These are phyloP conservation scores for Buxus sempervirens DNA, from an alignment of 164 flowering plant species.

Conservation along the genomic window DNA sequence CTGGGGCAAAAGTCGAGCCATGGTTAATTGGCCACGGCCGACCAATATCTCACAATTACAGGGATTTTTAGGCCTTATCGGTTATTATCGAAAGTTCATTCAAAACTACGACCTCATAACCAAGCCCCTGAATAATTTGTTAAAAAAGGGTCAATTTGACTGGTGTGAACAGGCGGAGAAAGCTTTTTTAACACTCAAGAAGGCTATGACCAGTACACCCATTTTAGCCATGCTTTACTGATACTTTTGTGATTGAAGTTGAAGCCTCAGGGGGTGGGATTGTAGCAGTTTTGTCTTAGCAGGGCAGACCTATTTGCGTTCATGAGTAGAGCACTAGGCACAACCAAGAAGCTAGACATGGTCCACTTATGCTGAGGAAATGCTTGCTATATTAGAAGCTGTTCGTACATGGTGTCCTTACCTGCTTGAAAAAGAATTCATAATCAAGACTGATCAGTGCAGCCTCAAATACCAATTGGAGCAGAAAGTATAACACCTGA, in stretches of 20 bases:
- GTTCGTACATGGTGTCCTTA: slow-evolving; percentile 16
- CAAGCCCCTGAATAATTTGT: not conserved
- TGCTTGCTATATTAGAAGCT: slow-evolving; percentile 1
- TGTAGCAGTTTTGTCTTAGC: not conserved
- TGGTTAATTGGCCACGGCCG: slow-evolving; percentile 11
- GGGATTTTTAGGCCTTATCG: slow-evolving; percentile 6
- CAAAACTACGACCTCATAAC: slow-evolving; percentile 1
- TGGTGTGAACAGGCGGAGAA: not conserved
- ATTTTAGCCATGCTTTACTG: slow-evolving; percentile 1
- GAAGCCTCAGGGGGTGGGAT: slow-evolving; percentile 3
- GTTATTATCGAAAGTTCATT: slow-evolving; percentile 8
- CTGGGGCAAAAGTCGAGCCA: not conserved
- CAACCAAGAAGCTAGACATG: no score
- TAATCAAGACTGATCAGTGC: slow-evolving; percentile 7
- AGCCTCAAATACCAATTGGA: slow-evolving; percentile 8
- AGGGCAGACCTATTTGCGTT: no score
- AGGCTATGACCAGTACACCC: not conserved
- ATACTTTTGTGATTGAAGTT: slow-evolving; percentile 4
- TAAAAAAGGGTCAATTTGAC: not conserved
- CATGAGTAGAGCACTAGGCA: no score
- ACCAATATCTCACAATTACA: not conserved
- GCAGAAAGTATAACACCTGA: slow-evolving; percentile 5
- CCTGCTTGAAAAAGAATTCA: not conserved
- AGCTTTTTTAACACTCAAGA: not conserved
- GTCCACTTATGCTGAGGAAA: slow-evolving; percentile 9